Percentiles rank a stretch among this genome's conserved stretches.
phyloP scores from a whole-genome alignment of 2,329 filamentous ascomycete species.

The Talaromyces sp. region DNA sequence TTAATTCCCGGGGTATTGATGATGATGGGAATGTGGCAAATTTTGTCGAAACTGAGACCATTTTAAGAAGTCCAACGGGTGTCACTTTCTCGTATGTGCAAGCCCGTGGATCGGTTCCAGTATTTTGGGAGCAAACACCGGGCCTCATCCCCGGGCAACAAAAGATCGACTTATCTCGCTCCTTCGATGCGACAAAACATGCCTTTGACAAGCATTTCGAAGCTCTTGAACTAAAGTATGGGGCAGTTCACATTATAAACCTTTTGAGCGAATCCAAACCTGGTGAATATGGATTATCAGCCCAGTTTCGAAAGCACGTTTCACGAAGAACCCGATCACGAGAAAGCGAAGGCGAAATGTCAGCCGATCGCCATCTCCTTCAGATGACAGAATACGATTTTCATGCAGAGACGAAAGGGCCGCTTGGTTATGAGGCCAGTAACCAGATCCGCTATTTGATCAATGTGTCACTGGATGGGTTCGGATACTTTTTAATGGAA shows the following conservation, averaged over 20 bases:
- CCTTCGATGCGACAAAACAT: slow-evolving; percentile 82
- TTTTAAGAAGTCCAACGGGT: slow-evolving; percentile 73
- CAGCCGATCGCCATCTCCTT: slow-evolving; percentile 67
- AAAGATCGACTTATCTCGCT: slow-evolving; percentile 86
- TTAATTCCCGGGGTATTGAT: slow-evolving; percentile 95
- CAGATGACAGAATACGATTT: slow-evolving; percentile 90
- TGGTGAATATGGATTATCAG: slow-evolving; percentile 76
- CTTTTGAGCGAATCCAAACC: slow-evolving; percentile 85
- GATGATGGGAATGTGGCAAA: slow-evolving; percentile 97
- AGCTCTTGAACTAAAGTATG: slow-evolving; percentile 77
- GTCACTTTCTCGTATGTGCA: slow-evolving; percentile 91
- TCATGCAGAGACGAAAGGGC: slow-evolving; percentile 84
- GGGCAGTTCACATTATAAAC: slow-evolving; percentile 87
- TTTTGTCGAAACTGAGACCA: slow-evolving; percentile 96
- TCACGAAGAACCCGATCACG: slow-evolving; percentile 65
- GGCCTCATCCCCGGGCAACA: slow-evolving; percentile 87
- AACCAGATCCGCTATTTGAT: slow-evolving; percentile 74
- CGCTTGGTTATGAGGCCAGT: slow-evolving; percentile 85
- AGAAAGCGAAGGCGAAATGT: slow-evolving; percentile 43
- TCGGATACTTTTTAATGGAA: slow-evolving; percentile 86
- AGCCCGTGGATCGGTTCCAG: slow-evolving; percentile 82
- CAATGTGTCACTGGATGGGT: slow-evolving; percentile 71
- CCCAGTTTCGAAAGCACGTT: slow-evolving; percentile 73
- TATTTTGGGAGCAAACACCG: slow-evolving; percentile 94
- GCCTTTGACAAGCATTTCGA: slow-evolving; percentile 95